A percentile compares a stretch with the other conserved stretches of the same genome.
Conservation (phyloP, 192 early-diverging fungal genomes). For the Polychytrium aggregatum region DNA sequence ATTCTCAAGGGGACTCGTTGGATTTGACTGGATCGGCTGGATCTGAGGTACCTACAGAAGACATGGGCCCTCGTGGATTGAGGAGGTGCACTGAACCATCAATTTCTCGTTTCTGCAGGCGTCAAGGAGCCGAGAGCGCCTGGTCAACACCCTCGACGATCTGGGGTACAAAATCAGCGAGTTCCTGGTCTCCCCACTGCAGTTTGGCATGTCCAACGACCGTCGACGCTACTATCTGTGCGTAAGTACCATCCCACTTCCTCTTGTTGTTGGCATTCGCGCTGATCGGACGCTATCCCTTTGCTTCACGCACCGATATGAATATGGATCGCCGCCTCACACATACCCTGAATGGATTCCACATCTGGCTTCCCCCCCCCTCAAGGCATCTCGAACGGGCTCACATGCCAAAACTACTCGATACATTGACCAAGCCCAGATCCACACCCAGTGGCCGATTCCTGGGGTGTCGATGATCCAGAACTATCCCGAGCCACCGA, state of each 20-base stretch:
- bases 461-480: not conserved
- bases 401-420: not conserved
- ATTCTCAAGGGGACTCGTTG: too few relatives aligned
- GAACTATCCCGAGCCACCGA: constrained; percentile 9
- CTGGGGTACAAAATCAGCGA: constrained; percentile 31
- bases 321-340: not conserved
- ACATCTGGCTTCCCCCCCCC: not conserved
- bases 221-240: constrained; percentile 40
- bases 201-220: constrained; percentile 44
- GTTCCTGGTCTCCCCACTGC: constrained; percentile 30
- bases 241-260: constrained; percentile 9
- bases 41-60: too few relatives aligned
- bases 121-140: constrained; percentile 15
- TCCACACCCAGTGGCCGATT: not conserved
- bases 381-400: not conserved
- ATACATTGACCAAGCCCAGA: not conserved
- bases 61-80: too few relatives aligned
- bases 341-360: not conserved
- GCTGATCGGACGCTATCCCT: not conserved
- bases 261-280: not conserved
- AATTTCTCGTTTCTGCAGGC: not conserved
- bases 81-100: too few relatives aligned
- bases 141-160: constrained; percentile 21
- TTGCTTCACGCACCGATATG: not conserved
- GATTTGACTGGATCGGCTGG: too few relatives aligned